Evolutionary conservation across 495 filamentous ascomycete genomes (phyloP).

Genomic region (Filosporella fistucella): DNA sequence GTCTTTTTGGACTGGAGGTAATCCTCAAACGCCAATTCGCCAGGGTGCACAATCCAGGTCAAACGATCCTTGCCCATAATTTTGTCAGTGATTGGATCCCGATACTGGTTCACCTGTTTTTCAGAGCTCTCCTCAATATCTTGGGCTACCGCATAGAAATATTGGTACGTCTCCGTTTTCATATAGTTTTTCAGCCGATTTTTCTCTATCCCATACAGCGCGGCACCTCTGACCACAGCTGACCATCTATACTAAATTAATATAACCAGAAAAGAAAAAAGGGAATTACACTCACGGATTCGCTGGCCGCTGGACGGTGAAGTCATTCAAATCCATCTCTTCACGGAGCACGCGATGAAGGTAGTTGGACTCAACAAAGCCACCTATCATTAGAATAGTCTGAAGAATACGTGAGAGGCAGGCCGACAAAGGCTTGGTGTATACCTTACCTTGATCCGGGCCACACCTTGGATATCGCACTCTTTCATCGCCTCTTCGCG

Average conservation of each 20-base stretch:
- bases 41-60: too few relatives aligned
- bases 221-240: slow-evolving; percentile 10
- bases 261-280: background rate
- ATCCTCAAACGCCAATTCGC: too few relatives aligned
- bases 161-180: too few relatives aligned
- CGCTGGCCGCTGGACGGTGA: background rate
- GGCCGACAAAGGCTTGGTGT: too few relatives aligned
- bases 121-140: too few relatives aligned
- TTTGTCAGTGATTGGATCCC: too few relatives aligned
- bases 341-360: background rate
- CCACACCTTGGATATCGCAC: too few relatives aligned
- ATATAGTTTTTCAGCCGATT: too few relatives aligned
- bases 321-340: background rate
- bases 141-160: too few relatives aligned
- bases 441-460: slow-evolving; percentile 6
- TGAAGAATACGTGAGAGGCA: background rate
- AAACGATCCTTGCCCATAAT: too few relatives aligned
- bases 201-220: slow-evolving; percentile 10
- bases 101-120: too few relatives aligned
- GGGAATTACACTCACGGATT: background rate
- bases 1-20: too few relatives aligned
- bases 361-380: slow-evolving; percentile 9
- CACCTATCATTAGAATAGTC: slow-evolving; percentile 12
- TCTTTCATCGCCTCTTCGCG: background rate
- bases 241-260: slow-evolving; percentile 4